These are phyloP conservation scores for Phallus indusiatus DNA, from an alignment of 768 basidiomycete species.

Conservation along the genomic window DNA sequence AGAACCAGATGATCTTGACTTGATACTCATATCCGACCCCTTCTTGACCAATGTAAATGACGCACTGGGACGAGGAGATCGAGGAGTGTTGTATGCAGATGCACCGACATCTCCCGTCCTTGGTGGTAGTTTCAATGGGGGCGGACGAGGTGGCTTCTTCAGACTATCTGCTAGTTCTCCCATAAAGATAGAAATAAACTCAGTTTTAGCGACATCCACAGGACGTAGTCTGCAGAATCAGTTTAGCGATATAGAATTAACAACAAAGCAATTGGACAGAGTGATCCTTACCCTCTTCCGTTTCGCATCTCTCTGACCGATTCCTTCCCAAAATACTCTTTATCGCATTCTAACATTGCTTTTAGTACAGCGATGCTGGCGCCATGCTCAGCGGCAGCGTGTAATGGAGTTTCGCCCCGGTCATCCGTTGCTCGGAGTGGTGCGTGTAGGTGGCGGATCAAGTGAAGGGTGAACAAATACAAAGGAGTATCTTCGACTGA, in stretches of 20 bases:
- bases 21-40: slow-evolving; percentile 1
- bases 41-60: slow-evolving; percentile 8
- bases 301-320: slow-evolving; percentile 53
- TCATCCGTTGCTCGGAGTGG: slow-evolving; percentile 58
- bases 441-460: slow-evolving; percentile 59
- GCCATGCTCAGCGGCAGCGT: slow-evolving; percentile 71
- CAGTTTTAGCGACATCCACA: slow-evolving; percentile 55
- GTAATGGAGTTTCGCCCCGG: slow-evolving; percentile 68
- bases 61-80: slow-evolving; percentile 10
- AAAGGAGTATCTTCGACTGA: slow-evolving; percentile 23
- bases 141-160: slow-evolving; percentile 38
- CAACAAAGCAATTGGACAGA: not conserved
- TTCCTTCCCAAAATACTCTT: slow-evolving; percentile 24
- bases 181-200: slow-evolving; percentile 51
- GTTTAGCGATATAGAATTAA: slow-evolving; percentile 5
- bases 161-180: slow-evolving; percentile 35
- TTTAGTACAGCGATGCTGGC: slow-evolving; percentile 51
- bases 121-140: slow-evolving; percentile 23
- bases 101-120: slow-evolving; percentile 6
- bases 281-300: slow-evolving; percentile 51
- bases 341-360: slow-evolving; percentile 58
- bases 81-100: slow-evolving; percentile 2
- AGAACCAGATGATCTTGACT: slow-evolving; percentile 2
- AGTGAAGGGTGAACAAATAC: slow-evolving; percentile 54
- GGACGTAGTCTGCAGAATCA: slow-evolving; percentile 45